Evolutionary conservation across 2,329 filamentous ascomycete species (phyloP), one percentile per base, ranked within the genome.

Genomic region (Stylonectria norvegica): DNA sequence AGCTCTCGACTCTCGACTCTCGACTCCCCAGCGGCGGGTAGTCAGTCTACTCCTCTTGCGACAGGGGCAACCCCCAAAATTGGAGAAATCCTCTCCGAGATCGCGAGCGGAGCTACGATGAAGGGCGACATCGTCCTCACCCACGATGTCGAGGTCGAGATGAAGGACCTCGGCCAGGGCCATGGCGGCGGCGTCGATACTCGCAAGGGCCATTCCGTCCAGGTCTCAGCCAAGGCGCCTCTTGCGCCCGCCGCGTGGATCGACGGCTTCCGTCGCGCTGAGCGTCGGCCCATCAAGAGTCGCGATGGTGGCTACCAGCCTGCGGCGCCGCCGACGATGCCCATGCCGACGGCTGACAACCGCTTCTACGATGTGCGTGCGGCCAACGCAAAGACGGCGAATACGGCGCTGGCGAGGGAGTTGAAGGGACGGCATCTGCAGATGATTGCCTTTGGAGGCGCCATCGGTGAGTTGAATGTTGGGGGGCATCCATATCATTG

Each of bases 381-480:
- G 51, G 80, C 78, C 33, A 76, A 88, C 59, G 69, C 86, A 49
- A 84, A 89, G 59, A 90, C 88, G 2, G 85, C 88, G 3, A 76
- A 82, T 49, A 84, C 87, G 36, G 81, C 84, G 5, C 72, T 97
- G 35, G 81, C 86, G 38, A 75, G 89, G 57, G 83, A 81, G 62
- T 67, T 95, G 52, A 93, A 93, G 66, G 81, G 83, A 10, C 75
- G 89, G 35, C 91, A 97, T 70, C 62, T 96, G 59, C 90, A 96
- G 69, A 96, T 96, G 91, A 96, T 96, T 72, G 91, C 91, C 4
- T 95, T 96, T 53, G 89, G 89, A 48, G 90, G 90, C 36, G 90
- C 86, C 10, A 95, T 95, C 57, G 86, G 86, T 79, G 67, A 29
- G 63, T 25, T 25, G 7, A 12, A 12, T 25, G 22, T 25, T 25